Base-by-base conservation (phyloP, 495 filamentous ascomycete species). In the Hypomontagnella monticulosa region DNA sequence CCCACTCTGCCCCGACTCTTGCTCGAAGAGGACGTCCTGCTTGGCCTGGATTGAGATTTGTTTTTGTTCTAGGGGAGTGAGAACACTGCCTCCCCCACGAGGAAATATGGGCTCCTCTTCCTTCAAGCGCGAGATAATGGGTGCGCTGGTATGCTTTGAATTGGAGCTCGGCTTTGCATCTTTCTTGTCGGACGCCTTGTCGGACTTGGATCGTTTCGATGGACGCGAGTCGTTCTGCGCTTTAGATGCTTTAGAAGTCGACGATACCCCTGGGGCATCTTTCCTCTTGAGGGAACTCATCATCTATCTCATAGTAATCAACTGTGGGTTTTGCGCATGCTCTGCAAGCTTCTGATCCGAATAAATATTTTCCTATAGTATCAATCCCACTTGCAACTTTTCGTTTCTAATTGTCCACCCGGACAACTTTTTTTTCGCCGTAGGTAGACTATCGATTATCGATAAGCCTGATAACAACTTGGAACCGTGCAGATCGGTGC, bases 1-100 rank as follows among this genome's bases (percentile, higher is more conserved):
- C 14, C 63, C 67, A 4, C 66, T 65, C 55, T 71, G 69, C 19
- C 80, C 78, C 11, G 85, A 84, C 57, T 87, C 84, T 67, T 96
- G 87, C 78, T 98, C 95, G 71, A 97, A 97, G 7, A 98, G 81
- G 19, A 94, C 93, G 83, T 99, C 95, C 70, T 88, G 87, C 65
- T 87, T 93, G 27, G 95, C 95, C 76, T 98, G 89, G 61, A 95
- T 91, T 69, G 95, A 90, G 67, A 99, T 97, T 76, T 98, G 91
- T 79, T 97, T 97, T 67, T 95, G 88, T 74, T 99, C 95, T 50
- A 99, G 82, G 19, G 95, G 93, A 6, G 95, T 97, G 76, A 99
- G 79, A 43, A 96, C 83, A 73, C 92, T 95, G 11, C 84, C 95
- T 55, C 95, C 96, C 53, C 95, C 95, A 81, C 95, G 87, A 72